Evolutionary conservation across 2,329 filamentous ascomycete genomes (phyloP), one percentile per base, ranked within the genome.

Genomic region (Hypocrella siamensis): DNA sequence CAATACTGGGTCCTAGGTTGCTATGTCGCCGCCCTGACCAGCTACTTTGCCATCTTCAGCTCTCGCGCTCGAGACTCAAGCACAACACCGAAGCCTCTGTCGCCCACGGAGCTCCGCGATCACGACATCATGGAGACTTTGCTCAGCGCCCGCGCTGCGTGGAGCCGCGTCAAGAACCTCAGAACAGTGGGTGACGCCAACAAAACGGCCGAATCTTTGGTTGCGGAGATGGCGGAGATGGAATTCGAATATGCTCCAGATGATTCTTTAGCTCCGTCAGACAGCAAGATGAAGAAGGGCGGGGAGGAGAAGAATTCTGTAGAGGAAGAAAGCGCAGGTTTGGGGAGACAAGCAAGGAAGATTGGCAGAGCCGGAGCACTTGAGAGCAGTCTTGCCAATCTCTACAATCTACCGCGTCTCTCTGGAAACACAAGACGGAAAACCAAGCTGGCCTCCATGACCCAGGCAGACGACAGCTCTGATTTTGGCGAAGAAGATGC

Each of bases 1-100:
- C 90, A 88, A 51, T 77, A 80, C 49, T 76, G 83, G 52, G 75
- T 86, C 9, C 63, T 93, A 25, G 78, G 82, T 5, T 82, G 85
- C 37, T 96, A 98, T 49, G 63, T 96, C 17, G 84, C 81, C 27
- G 70, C 83, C 2, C 64, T 98, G 42, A 78, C 81, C 30, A 86
- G 93, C 73, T 98, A 98, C 54, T 93, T 98, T 52, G 82, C 86
- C 24, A 70, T 96, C 22, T 60, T 98, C n/a, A 83, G 84, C 9
- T 93, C 84, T 1, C 77, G 83, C 1, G 68, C 76, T 3, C 65
- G 75, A 31, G 72, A 75, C 36, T 58, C 61, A 1, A 56, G 63
- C 22, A 65, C 63, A 6, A 54, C 60, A 0, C 54, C 58, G 10
- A 66, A 74, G 36, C 67, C 82, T 0, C 56, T 92, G 40, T 68